phyloP scores from a whole-genome alignment of 768 basidiomycete species.

The Rhizopogon rudus region DNA sequence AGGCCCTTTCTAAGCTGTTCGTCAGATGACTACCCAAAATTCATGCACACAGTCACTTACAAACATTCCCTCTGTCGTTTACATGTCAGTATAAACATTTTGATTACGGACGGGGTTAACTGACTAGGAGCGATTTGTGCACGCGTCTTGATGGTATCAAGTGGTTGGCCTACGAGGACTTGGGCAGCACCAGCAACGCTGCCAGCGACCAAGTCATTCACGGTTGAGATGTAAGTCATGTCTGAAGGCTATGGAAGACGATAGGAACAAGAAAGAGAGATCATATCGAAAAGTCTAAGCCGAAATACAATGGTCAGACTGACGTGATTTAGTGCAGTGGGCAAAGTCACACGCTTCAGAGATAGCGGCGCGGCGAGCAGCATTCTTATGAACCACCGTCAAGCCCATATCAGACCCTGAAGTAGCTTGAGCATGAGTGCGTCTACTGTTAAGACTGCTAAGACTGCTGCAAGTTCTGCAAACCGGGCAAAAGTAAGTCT shows the following conservation, averaged over 20 bases:
- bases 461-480: too few species aligned
- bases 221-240: constrained; percentile 41
- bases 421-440: not conserved
- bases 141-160: constrained; percentile 86
- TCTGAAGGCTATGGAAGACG: not conserved
- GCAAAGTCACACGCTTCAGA: not conserved
- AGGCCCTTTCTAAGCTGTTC: constrained; percentile 69
- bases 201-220: constrained; percentile 84
- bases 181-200: constrained; percentile 92
- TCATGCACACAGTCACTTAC: constrained; percentile 44
- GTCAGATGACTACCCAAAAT: not conserved
- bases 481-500: not conserved
- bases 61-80: constrained; percentile 72
- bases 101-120: constrained; percentile 13
- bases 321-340: not conserved
- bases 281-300: too few species aligned
- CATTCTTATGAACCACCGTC: too few species aligned
- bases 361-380: too few species aligned
- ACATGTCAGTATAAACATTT: constrained; percentile 3
- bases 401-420: too few species aligned
- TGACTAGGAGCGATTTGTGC: constrained; percentile 84
- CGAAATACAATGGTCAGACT: not conserved
- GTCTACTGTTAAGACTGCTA: not conserved
- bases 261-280: not conserved
- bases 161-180: constrained; percentile 89